Base-by-base conservation (phyloP, 2,329 filamentous ascomycete genomes). In the Fusarium floridanum region DNA sequence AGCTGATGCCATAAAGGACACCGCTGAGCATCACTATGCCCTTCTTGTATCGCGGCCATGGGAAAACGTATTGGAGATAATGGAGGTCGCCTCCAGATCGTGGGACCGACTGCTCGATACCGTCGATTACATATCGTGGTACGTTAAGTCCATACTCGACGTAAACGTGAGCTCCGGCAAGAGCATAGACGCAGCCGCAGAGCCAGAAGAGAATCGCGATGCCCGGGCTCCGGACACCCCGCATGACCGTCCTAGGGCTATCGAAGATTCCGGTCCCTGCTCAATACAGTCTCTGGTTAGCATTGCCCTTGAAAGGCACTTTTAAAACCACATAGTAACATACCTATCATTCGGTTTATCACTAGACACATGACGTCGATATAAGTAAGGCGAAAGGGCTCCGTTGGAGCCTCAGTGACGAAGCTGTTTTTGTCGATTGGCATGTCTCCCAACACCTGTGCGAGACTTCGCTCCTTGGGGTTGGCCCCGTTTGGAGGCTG, bases 391-490 rank as follows among this genome's bases (percentile, higher is more conserved):
- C 37, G 37, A 41, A 41, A 41, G 37, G 17, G 17, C 17, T 41
- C 37, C 9, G 17, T 41, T 41, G 37, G 37, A 41, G 37, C 37
- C 37, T 41, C 4, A n/a, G 37, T 41, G 37, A 41, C 37, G 37
- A 41, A 41, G 17, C 9, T 0, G 37, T 41, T 41, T n/a, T 41
- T 41, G 37, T 41, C 3, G 17, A 41, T 41, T 41, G 37, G 4
- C 17, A 41, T n/a, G 0, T 2, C 8, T n/a, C 0, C 10, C 17
- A 41, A 11, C 17, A 2, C 0, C 17, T 5, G 0, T 11, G n/a
- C 17, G 37, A 41, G 37, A 41, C 2, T 5, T 41, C 17, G 9
- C 4, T 41, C 39, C 3, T 41, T 20, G 1, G 2, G 0, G 9
- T 20, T 20, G 39, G 5, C 39, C 17, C n/a, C 39, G 17, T 10